Percentiles rank a stretch among this genome's conserved stretches.
These are phyloP conservation scores for Neofusicoccum parvum DNA, from an alignment of 2,329 filamentous ascomycete species.

Conservation along the genomic window DNA sequence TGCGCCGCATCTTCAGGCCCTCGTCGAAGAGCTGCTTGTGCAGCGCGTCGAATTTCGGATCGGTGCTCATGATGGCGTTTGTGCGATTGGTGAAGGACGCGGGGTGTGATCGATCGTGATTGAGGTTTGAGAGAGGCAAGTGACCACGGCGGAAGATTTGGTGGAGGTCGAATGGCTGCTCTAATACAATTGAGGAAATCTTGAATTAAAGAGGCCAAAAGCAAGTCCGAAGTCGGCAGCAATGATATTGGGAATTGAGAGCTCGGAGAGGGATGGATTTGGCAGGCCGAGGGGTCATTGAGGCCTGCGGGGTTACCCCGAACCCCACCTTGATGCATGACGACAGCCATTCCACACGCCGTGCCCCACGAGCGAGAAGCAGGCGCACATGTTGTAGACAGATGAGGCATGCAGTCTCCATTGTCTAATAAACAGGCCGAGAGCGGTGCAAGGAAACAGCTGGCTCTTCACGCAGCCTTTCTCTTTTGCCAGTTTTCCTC, in stretches of 20 bases:
- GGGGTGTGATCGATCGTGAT: neutral
- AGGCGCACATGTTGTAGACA: neutral
- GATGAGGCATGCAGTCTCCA: too few relatives aligned
- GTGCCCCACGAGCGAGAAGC: too few relatives aligned
- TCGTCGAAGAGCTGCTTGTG: conserved; percentile 55
- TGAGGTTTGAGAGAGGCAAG: neutral
- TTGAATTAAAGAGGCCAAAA: too few relatives aligned
- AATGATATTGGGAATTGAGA: too few relatives aligned
- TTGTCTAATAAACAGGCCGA: too few relatives aligned
- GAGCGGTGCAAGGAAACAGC: too few relatives aligned
- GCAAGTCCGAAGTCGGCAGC: too few relatives aligned
- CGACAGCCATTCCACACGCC: neutral
- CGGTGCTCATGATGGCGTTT: conserved; percentile 39
- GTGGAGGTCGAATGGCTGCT: neutral
- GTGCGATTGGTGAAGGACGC: neutral
- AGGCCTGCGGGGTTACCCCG: conserved; percentile 5
- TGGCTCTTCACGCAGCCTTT: too few relatives aligned
- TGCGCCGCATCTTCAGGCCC: conserved; percentile 61
- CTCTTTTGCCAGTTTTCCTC: too few relatives aligned
- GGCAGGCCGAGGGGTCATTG: neutral
- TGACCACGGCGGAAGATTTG: neutral
- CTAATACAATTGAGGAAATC: neutral
- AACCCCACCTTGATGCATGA: neutral
- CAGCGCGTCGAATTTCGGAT: conserved; percentile 42
- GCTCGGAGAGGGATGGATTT: neutral